Evolutionary conservation across 2,329 filamentous ascomycete genomes (phyloP), one percentile per base, ranked within the genome.

Genomic region (Ophiostoma himal-ulmi): DNA sequence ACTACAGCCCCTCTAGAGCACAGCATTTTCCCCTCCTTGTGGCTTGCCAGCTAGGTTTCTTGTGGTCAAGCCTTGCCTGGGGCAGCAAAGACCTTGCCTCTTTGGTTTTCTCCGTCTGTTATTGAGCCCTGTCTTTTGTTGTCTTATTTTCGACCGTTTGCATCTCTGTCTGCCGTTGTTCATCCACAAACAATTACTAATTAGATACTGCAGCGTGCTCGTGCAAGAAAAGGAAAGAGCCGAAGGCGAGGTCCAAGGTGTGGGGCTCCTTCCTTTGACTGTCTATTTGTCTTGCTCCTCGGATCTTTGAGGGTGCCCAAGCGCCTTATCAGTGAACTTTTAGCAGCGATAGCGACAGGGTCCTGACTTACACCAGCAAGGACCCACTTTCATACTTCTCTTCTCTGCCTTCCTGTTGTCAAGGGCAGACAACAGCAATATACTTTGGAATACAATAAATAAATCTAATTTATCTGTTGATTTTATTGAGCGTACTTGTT

Each of bases 41-140:
- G 60, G 30, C 60, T 64, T 62, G 57, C 57, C 57, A 64, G 60
- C 60, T 64, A 64, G 60, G 17, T 22, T n/a, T 64, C 30, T 64
- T 37, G 10, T 37, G 30, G 60, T 37, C 60, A 64, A 64, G 60
- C 34, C 34, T 60, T 37, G 60, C 60, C 26, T 36, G 57, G 57
- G 22, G 26, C 36, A 62, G 57, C 52, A 11, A 20, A 13, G 22
- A 17, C 26, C 22, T 34, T 60, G 54, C 54, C 54, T 1, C 6
- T 60, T 30, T 34, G 3, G 11, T 60, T 22, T 54, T 14, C 6
- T 17, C 5, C 44, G 17, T 17, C n/a, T 54, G 20, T 22, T 54
- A 54, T 54, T 54, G 48, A n/a, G 4, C 30, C 30, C 3, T 30
- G 30, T 30, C 30, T 8, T 54, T 54, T 48, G 5, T 17, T 17